A percentile compares a stretch with the other conserved stretches of the same genome.
Conservation (phyloP, 2,329 filamentous ascomycete genomes). For the Dactylonectria macrodidyma region DNA sequence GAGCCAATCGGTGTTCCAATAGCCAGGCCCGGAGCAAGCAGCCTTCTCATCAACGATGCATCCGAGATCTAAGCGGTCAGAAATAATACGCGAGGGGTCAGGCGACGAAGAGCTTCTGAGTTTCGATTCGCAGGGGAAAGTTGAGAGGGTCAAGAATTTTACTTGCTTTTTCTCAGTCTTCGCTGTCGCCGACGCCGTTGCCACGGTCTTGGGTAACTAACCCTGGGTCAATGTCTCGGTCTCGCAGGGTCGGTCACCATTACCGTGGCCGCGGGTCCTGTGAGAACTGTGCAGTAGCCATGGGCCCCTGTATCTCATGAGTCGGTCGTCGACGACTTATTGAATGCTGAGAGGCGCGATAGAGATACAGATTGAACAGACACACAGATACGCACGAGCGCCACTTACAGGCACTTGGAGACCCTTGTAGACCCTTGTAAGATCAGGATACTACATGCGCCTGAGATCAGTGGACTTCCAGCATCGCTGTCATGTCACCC, state of each 20-base stretch:
- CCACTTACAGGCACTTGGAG: no score
- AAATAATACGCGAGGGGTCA: not conserved
- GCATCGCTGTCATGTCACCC: not conserved
- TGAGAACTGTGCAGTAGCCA: not conserved
- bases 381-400: no score
- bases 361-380: not conserved
- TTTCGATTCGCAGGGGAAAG: not conserved
- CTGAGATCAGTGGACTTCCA: no score
- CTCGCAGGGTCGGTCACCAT: slow-evolving; percentile 18
- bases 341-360: not conserved
- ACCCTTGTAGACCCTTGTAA: no score
- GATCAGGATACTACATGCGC: no score
- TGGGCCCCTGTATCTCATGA: no score
- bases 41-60: not conserved
- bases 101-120: not conserved
- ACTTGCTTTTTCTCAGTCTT: not conserved
- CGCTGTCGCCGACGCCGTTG: slow-evolving; percentile 19
- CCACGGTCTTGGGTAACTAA: slow-evolving; percentile 25
- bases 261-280: not conserved
- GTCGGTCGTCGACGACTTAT: not conserved
- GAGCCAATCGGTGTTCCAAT: not conserved
- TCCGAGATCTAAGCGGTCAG: not conserved
- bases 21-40: not conserved
- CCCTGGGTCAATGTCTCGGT: slow-evolving; percentile 11
- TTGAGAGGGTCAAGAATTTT: not conserved